Evolutionary conservation across 371 early-diverging fungal genomes (phyloP).

Genomic region (Mortierella sp.): DNA sequence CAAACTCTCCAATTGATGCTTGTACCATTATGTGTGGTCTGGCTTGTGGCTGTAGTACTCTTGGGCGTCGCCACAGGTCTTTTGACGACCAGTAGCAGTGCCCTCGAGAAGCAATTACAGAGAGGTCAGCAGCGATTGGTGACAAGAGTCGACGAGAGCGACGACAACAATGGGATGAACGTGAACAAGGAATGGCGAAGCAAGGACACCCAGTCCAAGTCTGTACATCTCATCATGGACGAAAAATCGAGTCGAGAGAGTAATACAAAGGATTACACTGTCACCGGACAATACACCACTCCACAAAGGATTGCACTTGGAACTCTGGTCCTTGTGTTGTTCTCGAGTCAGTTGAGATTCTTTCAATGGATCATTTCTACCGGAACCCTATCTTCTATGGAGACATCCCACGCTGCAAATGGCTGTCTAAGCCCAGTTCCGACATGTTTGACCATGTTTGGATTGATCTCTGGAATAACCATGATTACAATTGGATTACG

Average conservation of each 20-base stretch:
- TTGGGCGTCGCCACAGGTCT: conserved; percentile 1
- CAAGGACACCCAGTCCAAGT: neutral
- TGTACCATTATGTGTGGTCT: neutral
- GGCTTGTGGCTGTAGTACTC: neutral
- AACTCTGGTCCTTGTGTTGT: neutral
- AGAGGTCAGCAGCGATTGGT: neutral
- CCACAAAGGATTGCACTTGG: neutral
- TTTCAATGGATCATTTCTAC: neutral
- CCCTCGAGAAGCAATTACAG: neutral
- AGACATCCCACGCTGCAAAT: neutral
- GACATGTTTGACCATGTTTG: neutral
- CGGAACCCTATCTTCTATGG: neutral
- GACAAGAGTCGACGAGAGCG: neutral
- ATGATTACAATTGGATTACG: neutral
- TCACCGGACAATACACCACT: neutral
- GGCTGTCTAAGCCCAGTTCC: neutral
- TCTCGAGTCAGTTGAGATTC: neutral
- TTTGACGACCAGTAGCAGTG: neutral
- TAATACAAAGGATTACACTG: neutral
- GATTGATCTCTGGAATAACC: neutral
- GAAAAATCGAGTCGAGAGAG: neutral
- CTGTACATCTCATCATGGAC: too few relatives aligned
- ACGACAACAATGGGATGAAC: neutral
- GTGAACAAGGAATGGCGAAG: neutral
- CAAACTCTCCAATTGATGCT: neutral